Evolutionary conservation across 306 rosid species (phyloP).

Genomic region (Astragalus membranaceus): DNA sequence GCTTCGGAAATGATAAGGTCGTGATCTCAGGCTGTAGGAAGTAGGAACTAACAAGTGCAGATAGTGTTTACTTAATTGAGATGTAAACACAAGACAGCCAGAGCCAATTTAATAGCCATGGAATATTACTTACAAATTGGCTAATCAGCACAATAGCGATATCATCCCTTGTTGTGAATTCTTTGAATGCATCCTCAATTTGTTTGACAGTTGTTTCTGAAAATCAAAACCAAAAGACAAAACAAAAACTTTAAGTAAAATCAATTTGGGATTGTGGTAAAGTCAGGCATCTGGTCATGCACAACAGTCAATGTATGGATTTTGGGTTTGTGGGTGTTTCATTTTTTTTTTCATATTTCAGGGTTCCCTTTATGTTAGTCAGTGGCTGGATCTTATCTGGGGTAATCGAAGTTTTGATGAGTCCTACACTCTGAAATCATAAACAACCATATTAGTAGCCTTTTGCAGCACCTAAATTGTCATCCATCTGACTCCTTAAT

Average conservation of each 20-base stretch:
- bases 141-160: conserved; percentile 83
- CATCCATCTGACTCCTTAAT: background rate
- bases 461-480: background rate
- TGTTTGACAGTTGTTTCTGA: conserved; percentile 86
- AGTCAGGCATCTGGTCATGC: too few relatives aligned
- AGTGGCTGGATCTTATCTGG: too few relatives aligned
- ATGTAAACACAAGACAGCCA: background rate
- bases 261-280: too few relatives aligned
- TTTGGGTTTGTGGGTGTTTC: too few relatives aligned
- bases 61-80: conserved; percentile 5
- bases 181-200: conserved; percentile 95
- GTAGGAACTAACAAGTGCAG: background rate
- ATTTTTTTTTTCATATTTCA: too few relatives aligned
- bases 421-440: background rate
- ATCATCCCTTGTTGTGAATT: conserved; percentile 77
- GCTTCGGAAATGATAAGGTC: background rate
- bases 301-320: too few relatives aligned
- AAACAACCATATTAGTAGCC: background rate
- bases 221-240: background rate
- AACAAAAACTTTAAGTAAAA: conserved; percentile 11
- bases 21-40: conserved; percentile 1
- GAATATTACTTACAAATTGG: conserved; percentile 74
- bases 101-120: conserved; percentile 1
- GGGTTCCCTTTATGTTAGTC: too few relatives aligned
- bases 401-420: too few relatives aligned